Percentiles rank a stretch among this genome's conserved stretches.
Evolutionary conservation across 1,139 yeast species (phyloP).

Genomic region (Pneumocystis wakefieldiae): DNA sequence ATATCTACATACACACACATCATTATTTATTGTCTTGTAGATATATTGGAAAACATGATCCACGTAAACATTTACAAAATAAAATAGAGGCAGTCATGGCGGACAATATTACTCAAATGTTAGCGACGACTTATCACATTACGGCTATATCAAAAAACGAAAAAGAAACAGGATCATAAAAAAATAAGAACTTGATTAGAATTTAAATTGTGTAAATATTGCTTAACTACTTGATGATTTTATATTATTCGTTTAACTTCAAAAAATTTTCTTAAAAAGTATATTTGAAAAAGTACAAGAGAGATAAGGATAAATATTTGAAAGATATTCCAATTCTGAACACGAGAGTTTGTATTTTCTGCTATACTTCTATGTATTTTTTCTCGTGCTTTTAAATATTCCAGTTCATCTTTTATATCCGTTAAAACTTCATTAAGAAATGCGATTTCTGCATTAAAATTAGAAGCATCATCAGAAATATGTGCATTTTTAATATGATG

Average conservation of each 20-base stretch:
- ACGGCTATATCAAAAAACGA: neutral
- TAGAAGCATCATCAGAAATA: neutral
- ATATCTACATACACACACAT: neutral
- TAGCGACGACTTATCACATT: slow-evolving; percentile 19
- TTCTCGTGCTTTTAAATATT: slow-evolving; percentile 88
- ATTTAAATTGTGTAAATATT: neutral
- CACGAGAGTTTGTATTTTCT: slow-evolving; percentile 90
- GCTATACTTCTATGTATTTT: slow-evolving; percentile 94
- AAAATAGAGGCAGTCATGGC: slow-evolving; percentile 77
- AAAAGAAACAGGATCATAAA: neutral
- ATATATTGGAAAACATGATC: slow-evolving; percentile 96
- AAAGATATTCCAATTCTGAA: slow-evolving; percentile 94
- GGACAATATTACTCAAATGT: slow-evolving; percentile 72
- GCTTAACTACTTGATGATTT: neutral
- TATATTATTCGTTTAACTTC: neutral
- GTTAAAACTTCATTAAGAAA: slow-evolving; percentile 60
- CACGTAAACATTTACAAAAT: slow-evolving; percentile 88
- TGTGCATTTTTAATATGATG: slow-evolving; percentile 64
- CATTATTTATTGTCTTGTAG: neutral
- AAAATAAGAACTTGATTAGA: neutral
- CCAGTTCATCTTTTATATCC: slow-evolving; percentile 75
- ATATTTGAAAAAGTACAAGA: slow-evolving; percentile 79
- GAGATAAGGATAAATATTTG: slow-evolving; percentile 74
- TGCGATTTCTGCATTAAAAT: slow-evolving; percentile 45
- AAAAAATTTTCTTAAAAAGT: neutral